Evolutionary conservation across 2,329 filamentous ascomycete genomes (phyloP), one percentile per base, ranked within the genome.

Genomic region (Trichoderma atrobrunneum): DNA sequence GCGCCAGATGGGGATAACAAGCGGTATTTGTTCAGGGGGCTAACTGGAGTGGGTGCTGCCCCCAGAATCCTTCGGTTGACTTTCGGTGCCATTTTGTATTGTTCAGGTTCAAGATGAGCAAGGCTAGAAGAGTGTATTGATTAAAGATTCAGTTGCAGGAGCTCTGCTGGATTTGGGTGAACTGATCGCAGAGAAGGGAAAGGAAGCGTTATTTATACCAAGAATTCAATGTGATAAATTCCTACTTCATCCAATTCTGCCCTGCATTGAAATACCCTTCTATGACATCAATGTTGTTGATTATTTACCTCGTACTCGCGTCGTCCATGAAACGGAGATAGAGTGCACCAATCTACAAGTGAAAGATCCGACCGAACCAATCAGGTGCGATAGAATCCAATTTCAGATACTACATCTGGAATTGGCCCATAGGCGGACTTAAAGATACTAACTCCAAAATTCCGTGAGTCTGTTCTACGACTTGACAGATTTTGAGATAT

Each of bases 1-100:
- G 87, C 86, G 1, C 91, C 91, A 0, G 86, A 88, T 11, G 91
- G 90, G 1, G 91, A 88, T 14, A 93, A 85, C 57, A 93, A 80
- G 6, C 91, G 89, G 76, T 92, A 91, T 67, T 89, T 86, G 73
- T 85, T 89, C 74, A 93, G 80, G 70, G 88, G 86, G 72, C 89
- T 90, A 78, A 87, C 85, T 28, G 89, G 86, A 5, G 85, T 80
- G 4, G 87, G 83, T n/a, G 39, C 39, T n/a, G 39, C 39, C 16
- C 39, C 39, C 16, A 43, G 39, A 10, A 43, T 43, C 1, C 2
- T 43, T 43, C 39, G 39, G 39, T n/a, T 43, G 39, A 43, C 39
- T 43, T 10, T 43, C 3, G 39, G 39, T 43, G 39, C 39, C 39
- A 43, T 43, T 43, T 8, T 43, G 7, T 43, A 43, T 43, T 10